Conservation (phyloP, 768 basidiomycete species). For the Xerocomellus chrysenteron region DNA sequence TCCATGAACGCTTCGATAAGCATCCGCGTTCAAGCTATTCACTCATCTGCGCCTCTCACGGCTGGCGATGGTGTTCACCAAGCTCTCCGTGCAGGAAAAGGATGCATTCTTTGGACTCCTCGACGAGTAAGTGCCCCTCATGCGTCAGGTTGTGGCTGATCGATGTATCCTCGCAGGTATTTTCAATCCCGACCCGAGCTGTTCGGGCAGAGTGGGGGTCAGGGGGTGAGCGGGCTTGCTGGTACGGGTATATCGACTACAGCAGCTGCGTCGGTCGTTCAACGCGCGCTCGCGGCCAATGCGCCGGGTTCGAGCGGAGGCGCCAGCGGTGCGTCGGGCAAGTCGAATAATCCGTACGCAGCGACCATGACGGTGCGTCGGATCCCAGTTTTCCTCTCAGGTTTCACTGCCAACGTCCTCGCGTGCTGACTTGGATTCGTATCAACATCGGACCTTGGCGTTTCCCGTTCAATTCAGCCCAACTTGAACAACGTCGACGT, state of each 20-base stretch:
- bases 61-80: slow-evolving; percentile 67
- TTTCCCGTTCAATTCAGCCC: too few species aligned
- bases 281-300: slow-evolving; percentile 44
- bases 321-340: background rate
- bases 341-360: slow-evolving; percentile 37
- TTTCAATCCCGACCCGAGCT: slow-evolving; percentile 72
- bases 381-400: too few species aligned
- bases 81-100: slow-evolving; percentile 65
- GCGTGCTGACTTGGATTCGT: too few species aligned
- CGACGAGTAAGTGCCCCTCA: slow-evolving; percentile 57
- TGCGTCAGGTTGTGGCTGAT: background rate
- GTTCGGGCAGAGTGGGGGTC: slow-evolving; percentile 34
- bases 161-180: slow-evolving; percentile 47
- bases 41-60: background rate
- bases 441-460: too few species aligned
- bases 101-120: slow-evolving; percentile 78
- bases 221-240: slow-evolving; percentile 19
- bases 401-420: too few species aligned
- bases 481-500: slow-evolving; percentile 36
- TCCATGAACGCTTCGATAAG: background rate
- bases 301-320: slow-evolving; percentile 15
- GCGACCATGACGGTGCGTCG: slow-evolving; percentile 31
- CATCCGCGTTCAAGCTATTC: background rate
- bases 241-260: slow-evolving; percentile 22
- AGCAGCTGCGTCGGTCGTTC: slow-evolving; percentile 42